A percentile compares a stretch with the other conserved stretches of the same genome.
Evolutionary conservation across 2,329 filamentous ascomycete species (phyloP).

Genomic region (Aspergillus sp.): DNA sequence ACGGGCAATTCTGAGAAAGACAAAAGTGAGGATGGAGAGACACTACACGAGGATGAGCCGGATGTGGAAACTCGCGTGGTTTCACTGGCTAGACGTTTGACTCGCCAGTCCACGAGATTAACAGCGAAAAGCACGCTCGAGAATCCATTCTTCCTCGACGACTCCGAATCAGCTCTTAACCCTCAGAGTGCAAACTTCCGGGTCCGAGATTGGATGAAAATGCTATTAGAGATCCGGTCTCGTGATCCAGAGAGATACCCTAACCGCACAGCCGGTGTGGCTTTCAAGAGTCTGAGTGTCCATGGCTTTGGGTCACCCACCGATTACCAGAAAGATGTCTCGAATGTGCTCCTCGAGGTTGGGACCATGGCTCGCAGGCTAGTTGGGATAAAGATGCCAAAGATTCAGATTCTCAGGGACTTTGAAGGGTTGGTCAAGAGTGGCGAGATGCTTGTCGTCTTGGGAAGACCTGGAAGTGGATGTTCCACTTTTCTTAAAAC

Average conservation of each 20-base stretch:
- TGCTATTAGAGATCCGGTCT: conserved; percentile 45
- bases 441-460: conserved; percentile 59
- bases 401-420: conserved; percentile 61
- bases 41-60: conserved; percentile 10
- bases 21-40: conserved; percentile 17
- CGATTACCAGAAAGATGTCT: conserved; percentile 61
- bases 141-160: conserved; percentile 37
- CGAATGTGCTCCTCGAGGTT: conserved; percentile 37
- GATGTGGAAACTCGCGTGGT: conserved; percentile 11
- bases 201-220: conserved; percentile 48
- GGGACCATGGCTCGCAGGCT: conserved; percentile 32
- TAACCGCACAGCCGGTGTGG: conserved; percentile 60
- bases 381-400: conserved; percentile 39
- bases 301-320: conserved; percentile 67
- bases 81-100: conserved; percentile 34
- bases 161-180: conserved; percentile 42
- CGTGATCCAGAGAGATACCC: conserved; percentile 55
- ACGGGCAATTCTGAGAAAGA: conserved; percentile 3
- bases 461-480: conserved; percentile 52
- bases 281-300: conserved; percentile 67
- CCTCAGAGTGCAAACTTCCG: conserved; percentile 47
- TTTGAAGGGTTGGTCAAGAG: conserved; percentile 64
- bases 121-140: conserved; percentile 24
- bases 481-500: conserved; percentile 90
- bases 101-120: conserved; percentile 32